Evolutionary conservation across 2,329 filamentous ascomycete genomes (phyloP), one percentile per base, ranked within the genome.

Genomic region (Apiospora pterosperma): DNA sequence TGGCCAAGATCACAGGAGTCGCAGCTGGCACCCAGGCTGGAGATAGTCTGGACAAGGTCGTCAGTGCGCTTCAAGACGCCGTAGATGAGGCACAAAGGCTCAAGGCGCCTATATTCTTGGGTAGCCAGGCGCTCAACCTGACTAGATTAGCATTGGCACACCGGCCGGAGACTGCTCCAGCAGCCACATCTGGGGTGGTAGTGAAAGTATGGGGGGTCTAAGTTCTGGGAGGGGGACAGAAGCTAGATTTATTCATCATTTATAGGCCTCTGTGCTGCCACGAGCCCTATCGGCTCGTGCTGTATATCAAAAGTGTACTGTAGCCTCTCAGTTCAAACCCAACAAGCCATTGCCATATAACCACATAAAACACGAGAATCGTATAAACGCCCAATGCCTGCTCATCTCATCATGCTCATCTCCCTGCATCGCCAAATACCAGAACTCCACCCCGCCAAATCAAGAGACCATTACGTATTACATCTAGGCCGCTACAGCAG

Each of bases 21-120:
- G 59, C 65, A 16, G 52, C 67, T 8, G 69, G 67, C 1, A 65
- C 62, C 4, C 68, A 65, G 1, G 65, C 65, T 10, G 66, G 66
- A 1, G 70, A 72, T 7, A 68, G 71, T 3, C 72, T 82, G 8
- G 55, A 67, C 5, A 69, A 68, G 6, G 58, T 79, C n/a, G 73
- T 70, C 11, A 67, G 70, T 10, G 70, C 71, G 38, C 72, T 82
- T 34, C 73, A 74, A n/a, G 74, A 69, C 0, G 80, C 77, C 3
- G 73, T 81, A 4, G 72, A 77, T n/a, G 79, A 81, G 66, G 80
- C 79, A 1, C 79, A 82, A 68, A 70, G 74, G 63, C 71, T 81
- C 38, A 80, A 79, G 71, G 70, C 75, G 31, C 78, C 80, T 2
- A 59, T 82, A 31, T 78, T 76, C 58, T 71, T 83, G 36, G 81